Evolutionary conservation across 257 asterid species (phyloP).

Genomic region (Gynochthodes officinalis): DNA sequence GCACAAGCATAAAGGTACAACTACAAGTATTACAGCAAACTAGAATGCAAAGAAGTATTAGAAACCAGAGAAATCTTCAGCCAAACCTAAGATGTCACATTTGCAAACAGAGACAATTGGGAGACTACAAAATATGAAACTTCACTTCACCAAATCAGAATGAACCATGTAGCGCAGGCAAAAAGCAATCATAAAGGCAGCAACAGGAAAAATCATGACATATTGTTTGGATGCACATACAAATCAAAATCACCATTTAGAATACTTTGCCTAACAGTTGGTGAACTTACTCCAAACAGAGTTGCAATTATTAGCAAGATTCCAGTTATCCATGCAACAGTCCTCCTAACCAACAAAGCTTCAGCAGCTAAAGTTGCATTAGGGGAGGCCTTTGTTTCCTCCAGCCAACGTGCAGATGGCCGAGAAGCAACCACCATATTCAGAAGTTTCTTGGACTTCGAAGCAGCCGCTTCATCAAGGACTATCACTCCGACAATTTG

Average conservation of each 20-base stretch:
- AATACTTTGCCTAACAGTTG: neutral
- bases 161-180: neutral
- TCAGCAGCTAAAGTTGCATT: conserved; percentile 37
- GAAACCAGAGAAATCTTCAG: neutral
- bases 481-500: conserved; percentile 75
- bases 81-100: neutral
- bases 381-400: conserved; percentile 39
- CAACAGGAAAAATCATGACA: neutral
- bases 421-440: conserved; percentile 44
- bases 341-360: conserved; percentile 52
- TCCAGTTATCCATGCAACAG: conserved; percentile 92
- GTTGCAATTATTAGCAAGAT: conserved; percentile 82
- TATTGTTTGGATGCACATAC: neutral
- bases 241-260: neutral
- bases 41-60: neutral
- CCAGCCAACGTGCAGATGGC: conserved; percentile 65
- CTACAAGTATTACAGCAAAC: neutral
- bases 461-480: conserved; percentile 30
- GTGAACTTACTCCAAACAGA: conserved; percentile 67
- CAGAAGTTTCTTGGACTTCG: conserved; percentile 46
- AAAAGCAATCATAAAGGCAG: neutral
- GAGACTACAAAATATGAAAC: neutral
- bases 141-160: neutral
- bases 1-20: neutral
- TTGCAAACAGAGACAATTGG: neutral